Conservation (phyloP, 805 yeast species). For the Candida palmyrensis region DNA sequence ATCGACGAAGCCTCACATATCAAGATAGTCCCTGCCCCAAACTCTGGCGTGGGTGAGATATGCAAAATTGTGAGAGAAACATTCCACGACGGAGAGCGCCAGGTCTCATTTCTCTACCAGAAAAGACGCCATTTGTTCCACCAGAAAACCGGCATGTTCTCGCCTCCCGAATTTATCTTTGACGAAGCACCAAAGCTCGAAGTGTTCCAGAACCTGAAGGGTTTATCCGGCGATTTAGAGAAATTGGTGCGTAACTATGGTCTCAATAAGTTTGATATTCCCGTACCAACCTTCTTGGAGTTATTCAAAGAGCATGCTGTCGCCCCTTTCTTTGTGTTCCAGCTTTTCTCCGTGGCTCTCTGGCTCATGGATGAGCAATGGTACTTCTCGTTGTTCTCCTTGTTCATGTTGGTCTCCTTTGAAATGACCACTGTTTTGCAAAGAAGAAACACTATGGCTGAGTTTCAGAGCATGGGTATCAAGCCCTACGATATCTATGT, state of each 20-base stretch:
- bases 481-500: constrained; percentile 81
- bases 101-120: constrained; percentile 76
- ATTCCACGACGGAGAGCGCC: constrained; percentile 53
- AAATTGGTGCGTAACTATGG: constrained; percentile 63
- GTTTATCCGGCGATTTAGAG: constrained; percentile 50
- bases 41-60: constrained; percentile 82
- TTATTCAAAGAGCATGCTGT: constrained; percentile 96
- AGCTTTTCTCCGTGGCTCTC: constrained; percentile 88
- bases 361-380: constrained; percentile 97
- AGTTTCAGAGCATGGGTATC: constrained; percentile 95
- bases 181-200: constrained; percentile 55
- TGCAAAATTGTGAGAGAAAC: constrained; percentile 54
- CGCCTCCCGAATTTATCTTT: constrained; percentile 78
- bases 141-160: constrained; percentile 46
- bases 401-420: constrained; percentile 88
- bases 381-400: constrained; percentile 88
- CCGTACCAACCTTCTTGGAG: constrained; percentile 86
- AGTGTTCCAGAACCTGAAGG: constrained; percentile 51
- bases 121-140: constrained; percentile 84
- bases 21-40: constrained; percentile 75
- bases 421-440: constrained; percentile 94
- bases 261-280: constrained; percentile 85
- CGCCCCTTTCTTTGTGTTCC: constrained; percentile 97
- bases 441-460: constrained; percentile 89
- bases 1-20: constrained; percentile 67